Evolutionary conservation across 768 basidiomycete genomes (phyloP), one percentile per base, ranked within the genome.

Genomic region (Russula lepida): DNA sequence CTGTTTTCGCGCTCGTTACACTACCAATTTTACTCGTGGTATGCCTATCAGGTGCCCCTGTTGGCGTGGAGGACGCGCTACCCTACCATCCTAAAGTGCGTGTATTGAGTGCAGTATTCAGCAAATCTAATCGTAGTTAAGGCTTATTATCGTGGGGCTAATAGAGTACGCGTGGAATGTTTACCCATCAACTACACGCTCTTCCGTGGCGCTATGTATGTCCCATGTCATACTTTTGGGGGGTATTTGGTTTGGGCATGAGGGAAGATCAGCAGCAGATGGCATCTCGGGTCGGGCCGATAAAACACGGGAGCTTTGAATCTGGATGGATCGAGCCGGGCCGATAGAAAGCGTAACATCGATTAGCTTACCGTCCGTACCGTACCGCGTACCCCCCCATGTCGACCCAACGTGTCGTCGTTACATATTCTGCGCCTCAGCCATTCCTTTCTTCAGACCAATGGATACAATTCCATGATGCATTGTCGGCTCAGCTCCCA

Each of bases 21-120:
- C 71, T 98, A 98, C 71, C 97, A 99, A 67, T 99, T 99, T 73
- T 97, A 97, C 72, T 86, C 90, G 6, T 99, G 97, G 97, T 98
- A 98, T 71, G 91, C 88, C 11, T 87, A 90, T 59, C 92, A 95
- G 68, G 71, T 95, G 35, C 92, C 95, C 1, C 86, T 95, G 69
- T 72, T 98, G 30, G 76, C 83, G 4, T 94, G 85, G 81, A 84
- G 84, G 69, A 86, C 88, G 5, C 78, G 74, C 55, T 89, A 82
- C 70, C 87, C 88, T 17, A 51, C 80, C 15, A 30, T 74, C 28
- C 19, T 88, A 39, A 88, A 84, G 91, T 89, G 68, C 63, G 81
- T 74, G 49, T 61, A 43, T 53, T 64, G 25, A 41, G n/a, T 32
- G 30, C 66, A 13, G 12, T 60, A 17, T 50, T 28, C 60, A 54